A percentile compares a stretch with the other conserved stretches of the same genome.
These are phyloP conservation scores for Trebouxia sp. DNA, from an alignment of 139 green algal species.

Conservation along the genomic window DNA sequence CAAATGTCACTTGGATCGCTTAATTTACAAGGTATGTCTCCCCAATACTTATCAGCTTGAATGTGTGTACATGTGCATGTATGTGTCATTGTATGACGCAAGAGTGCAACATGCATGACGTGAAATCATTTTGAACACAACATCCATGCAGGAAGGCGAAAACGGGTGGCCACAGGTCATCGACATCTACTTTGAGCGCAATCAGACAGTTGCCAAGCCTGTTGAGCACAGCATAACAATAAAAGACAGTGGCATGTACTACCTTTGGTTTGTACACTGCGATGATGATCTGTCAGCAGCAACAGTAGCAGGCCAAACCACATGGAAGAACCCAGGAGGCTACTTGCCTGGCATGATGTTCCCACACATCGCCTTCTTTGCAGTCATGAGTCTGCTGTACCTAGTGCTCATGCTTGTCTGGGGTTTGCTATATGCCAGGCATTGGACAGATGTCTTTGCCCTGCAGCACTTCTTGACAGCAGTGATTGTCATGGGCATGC, in stretches of 20 bases:
- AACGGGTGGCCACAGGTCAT: conserved; percentile 53
- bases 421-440: conserved; percentile 32
- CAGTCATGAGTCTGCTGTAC: conserved; percentile 55
- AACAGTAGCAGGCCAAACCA: conserved; percentile 54
- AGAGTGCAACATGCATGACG: not conserved
- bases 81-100: too few relatives aligned
- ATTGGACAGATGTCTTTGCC: conserved; percentile 59
- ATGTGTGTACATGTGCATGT: too few relatives aligned
- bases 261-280: conserved; percentile 75
- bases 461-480: conserved; percentile 70
- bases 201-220: conserved; percentile 42
- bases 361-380: conserved; percentile 61
- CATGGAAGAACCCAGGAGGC: conserved; percentile 72
- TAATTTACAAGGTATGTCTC: conserved; percentile 52
- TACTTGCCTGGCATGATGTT: conserved; percentile 59
- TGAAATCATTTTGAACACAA: not conserved
- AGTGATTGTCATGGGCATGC: conserved; percentile 61
- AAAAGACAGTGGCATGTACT: conserved; percentile 71
- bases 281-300: conserved; percentile 58
- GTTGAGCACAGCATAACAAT: conserved; percentile 47
- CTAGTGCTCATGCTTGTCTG: conserved; percentile 42
- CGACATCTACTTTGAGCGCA: conserved; percentile 59
- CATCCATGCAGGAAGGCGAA: conserved; percentile 28
- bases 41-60: not conserved
- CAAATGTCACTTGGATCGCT: conserved; percentile 44